Evolutionary conservation across 2,329 filamentous ascomycete genomes (phyloP).

Genomic region (Aureobasidium sp.): DNA sequence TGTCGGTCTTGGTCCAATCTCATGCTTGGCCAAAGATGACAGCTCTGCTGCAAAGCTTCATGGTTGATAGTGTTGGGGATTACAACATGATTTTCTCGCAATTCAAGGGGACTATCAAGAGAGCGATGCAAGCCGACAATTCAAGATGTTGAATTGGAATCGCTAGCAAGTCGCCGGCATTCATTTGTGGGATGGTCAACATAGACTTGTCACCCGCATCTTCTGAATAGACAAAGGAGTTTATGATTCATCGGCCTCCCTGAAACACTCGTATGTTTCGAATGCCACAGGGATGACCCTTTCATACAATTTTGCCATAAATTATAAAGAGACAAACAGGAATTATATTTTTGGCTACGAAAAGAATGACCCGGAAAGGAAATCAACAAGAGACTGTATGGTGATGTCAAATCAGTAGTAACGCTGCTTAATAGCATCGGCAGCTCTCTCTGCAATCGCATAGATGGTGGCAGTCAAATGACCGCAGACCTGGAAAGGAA

Average conservation of each 20-base stretch:
- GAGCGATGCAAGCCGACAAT: no score
- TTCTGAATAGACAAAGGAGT: not conserved
- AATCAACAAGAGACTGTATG: not conserved
- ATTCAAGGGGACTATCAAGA: no score
- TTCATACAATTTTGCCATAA: not conserved
- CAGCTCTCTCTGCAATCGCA: conserved; percentile 31
- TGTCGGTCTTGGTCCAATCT: no score
- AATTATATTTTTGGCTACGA: not conserved
- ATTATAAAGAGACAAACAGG: not conserved
- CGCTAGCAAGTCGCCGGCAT: no score
- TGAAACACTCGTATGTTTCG: not conserved
- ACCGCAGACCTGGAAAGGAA: conserved; percentile 29
- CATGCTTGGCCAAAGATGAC: not conserved
- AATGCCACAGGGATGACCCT: no score
- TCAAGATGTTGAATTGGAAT: no score
- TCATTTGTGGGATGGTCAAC: no score
- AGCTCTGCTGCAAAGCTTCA: not conserved
- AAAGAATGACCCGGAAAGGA: not conserved
- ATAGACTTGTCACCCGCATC: not conserved
- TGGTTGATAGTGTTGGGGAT: no score
- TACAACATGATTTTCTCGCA: no score
- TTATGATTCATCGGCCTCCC: no score
- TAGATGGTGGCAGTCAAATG: conserved; percentile 32
- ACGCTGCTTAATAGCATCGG: conserved; percentile 22
- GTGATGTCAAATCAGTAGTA: not conserved